Evolutionary conservation across 2,329 filamentous ascomycete genomes (phyloP), one percentile per base, ranked within the genome.

Genomic region (Corynespora cassiicola): DNA sequence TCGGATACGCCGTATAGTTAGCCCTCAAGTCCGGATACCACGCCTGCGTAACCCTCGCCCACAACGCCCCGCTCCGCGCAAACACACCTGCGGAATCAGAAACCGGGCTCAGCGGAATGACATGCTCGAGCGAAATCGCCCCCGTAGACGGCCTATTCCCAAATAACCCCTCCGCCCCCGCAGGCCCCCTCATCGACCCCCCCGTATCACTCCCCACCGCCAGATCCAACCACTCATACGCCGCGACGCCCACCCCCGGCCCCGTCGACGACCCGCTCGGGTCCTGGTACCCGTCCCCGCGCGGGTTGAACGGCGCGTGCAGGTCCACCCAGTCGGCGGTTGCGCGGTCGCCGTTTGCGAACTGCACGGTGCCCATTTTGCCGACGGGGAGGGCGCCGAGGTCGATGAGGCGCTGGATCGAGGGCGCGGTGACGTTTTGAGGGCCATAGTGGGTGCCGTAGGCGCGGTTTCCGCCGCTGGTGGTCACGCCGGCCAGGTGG

Each of bases 331-430:
- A 61, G 36, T 63, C 57, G 7, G 42, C 49, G 6, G 48, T 55
- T n/a, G 53, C 45, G 6, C 42, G 36, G n/a, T 63, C 57, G 7
- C 50, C 51, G 9, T 46, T 56, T 9, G 71, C 71, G 34, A 80
- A 72, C 43, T 76, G 73, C 0, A 70, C 66, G 2, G 70, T 72
- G 43, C 75, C 77, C 8, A 73, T 76, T 60, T 79, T 80, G 1
- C 78, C 77, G 1, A 80, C 65, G 6, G 80, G 57, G 5, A 78
- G 58, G 8, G 39, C 42, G 7, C 52, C 54, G 15, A 39, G 25
- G 21, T 43, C 39, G 3, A 56, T 33, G 8, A 57, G 30, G 9
- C 35, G 45, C 22, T 54, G 51, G 4, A 58, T 17, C 7, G 42
- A 20, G 15, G 30, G 18, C 6, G 45, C 45, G 17, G 16, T 54